These are phyloP conservation scores for Penicillium diatomitis DNA, from an alignment of 495 filamentous ascomycete species.

Conservation along the genomic window DNA sequence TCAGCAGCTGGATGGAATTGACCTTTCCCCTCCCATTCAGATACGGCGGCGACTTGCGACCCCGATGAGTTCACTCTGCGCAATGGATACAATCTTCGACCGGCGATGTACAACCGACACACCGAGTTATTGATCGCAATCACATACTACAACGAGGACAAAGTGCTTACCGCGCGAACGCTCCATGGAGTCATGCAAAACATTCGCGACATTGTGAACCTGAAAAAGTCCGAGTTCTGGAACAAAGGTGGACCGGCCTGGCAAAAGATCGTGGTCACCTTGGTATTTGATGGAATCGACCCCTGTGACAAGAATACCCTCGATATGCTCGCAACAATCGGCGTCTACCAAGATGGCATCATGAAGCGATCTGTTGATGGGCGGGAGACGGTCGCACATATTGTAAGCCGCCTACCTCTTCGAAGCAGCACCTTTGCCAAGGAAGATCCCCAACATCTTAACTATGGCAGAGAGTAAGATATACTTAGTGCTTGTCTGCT, in stretches of 20 bases:
- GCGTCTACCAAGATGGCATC: slow-evolving; percentile 93
- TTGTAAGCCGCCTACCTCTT: slow-evolving; percentile 39
- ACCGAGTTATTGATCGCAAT: slow-evolving; percentile 95
- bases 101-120: slow-evolving; percentile 97
- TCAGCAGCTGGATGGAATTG: no score
- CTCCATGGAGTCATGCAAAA: slow-evolving; percentile 98
- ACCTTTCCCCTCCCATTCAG: slow-evolving; percentile 18
- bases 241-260: slow-evolving; percentile 96
- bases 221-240: slow-evolving; percentile 98
- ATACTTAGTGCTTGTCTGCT: no score
- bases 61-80: slow-evolving; percentile 97
- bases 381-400: slow-evolving; percentile 88
- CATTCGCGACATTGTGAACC: slow-evolving; percentile 91
- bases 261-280: slow-evolving; percentile 95
- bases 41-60: slow-evolving; percentile 96
- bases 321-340: slow-evolving; percentile 87
- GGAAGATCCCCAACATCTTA: background rate
- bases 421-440: background rate
- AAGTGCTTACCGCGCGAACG: slow-evolving; percentile 81
- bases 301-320: slow-evolving; percentile 94
- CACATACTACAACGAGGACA: slow-evolving; percentile 99
- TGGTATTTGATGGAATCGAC: slow-evolving; percentile 96
- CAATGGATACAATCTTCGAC: slow-evolving; percentile 95
- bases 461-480: no score
- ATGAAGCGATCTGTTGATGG: slow-evolving; percentile 98